Evolutionary conservation across 805 yeast species (phyloP), one percentile per base, ranked within the genome.

Genomic region (Candida palmyrensis): DNA sequence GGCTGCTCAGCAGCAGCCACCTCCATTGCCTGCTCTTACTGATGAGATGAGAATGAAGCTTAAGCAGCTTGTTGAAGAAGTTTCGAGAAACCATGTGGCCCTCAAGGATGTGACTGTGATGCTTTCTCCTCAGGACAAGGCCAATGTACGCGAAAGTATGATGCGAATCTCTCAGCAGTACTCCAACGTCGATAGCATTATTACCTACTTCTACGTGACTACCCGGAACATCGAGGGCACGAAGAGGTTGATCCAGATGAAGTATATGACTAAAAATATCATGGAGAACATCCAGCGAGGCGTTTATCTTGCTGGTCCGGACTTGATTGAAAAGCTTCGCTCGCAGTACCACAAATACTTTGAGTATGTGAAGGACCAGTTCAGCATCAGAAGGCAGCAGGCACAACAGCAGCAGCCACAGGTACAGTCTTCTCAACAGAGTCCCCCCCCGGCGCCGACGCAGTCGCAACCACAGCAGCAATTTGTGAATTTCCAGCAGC

Each of bases 141-240:
- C 65, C 25, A 63, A 64, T 31, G 81, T 81, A 16, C 63, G 73
- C 27, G 74, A 77, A 14, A 68, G 74, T 17, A 68, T 77, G 44
- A 66, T 63, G 27, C 68, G 66, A 26, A 64, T 75, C 19, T 66
- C 83, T 20, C 82, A 76, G 46, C 68, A 82, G 42, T 77, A 74
- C 54, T 69, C 77, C 23, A 72, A 80, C 41, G 81, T 82, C 12
- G 94, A 86, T 50, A 80, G 80, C 39, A 66, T 87, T 27, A 76
- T 85, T 25, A 87, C 94, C 23, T 79, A 83, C 49, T 85, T 84
- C 47, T 87, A 75, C 49, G 72, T 82, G 38, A 66, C 85, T 39
- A 82, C 95, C 1, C 77, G 80, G 45, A 83, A 82, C 53, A 72
- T 69, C 30, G 84, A 79, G 31, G 89, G 85, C 7, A 82, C 95